Evolutionary conservation across 495 filamentous ascomycete species (phyloP).

Genomic region (Penicillium steckii): DNA sequence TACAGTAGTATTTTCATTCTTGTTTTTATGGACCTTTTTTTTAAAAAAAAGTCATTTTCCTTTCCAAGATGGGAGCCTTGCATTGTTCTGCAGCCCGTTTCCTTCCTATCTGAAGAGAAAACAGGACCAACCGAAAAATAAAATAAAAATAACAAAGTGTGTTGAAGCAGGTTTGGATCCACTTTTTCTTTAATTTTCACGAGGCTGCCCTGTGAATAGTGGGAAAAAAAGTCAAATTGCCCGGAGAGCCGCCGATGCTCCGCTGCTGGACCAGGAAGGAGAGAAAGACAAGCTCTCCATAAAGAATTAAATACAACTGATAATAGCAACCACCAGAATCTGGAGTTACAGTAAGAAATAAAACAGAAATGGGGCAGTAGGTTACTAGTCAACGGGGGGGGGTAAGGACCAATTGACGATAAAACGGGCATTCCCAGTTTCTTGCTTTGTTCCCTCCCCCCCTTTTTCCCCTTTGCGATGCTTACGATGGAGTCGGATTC

Average conservation of each 20-base stretch:
- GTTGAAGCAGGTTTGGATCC: neutral
- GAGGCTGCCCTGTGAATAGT: constrained; percentile 1
- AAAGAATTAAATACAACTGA: too few relatives aligned
- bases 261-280: constrained; percentile 5
- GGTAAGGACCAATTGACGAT: neutral
- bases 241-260: constrained; percentile 32
- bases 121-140: neutral
- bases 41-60: too few relatives aligned
- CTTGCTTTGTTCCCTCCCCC: constrained; percentile 7
- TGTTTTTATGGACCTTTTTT: too few relatives aligned
- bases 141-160: too few relatives aligned
- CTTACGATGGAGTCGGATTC: neutral
- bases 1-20: too few relatives aligned
- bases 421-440: neutral
- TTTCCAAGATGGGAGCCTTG: constrained; percentile 39
- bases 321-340: neutral
- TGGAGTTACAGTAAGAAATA: neutral
- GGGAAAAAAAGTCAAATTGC: neutral
- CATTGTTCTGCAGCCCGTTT: constrained; percentile 21
- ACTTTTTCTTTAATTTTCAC: constrained; percentile 9
- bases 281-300: neutral
- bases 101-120: constrained; percentile 16
- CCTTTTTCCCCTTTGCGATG: neutral
- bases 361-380: neutral
- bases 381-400: too few relatives aligned